phyloP scores from a whole-genome alignment of 2,329 filamentous ascomycete species.

The Dactylellina sp. region DNA sequence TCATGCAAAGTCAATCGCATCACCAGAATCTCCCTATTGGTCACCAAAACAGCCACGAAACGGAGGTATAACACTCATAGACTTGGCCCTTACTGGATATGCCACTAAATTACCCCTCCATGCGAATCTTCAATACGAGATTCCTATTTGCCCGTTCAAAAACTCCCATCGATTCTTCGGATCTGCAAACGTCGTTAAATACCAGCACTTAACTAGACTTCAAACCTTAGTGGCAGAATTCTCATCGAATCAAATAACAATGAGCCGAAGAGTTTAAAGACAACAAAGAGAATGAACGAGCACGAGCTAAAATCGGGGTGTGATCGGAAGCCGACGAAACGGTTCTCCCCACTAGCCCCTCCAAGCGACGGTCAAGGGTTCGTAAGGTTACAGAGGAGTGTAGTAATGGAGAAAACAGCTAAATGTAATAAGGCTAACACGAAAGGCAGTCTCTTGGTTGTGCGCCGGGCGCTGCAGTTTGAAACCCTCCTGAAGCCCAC shows the following conservation, averaged over 20 bases:
- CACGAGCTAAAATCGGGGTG: background rate
- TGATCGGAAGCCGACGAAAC: slow-evolving; percentile 22
- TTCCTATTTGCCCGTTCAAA: slow-evolving; percentile 31
- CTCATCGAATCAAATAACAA: slow-evolving; percentile 28
- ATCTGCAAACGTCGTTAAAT: slow-evolving; percentile 27
- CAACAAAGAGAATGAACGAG: background rate
- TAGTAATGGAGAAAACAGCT: slow-evolving; percentile 18
- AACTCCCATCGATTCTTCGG: slow-evolving; percentile 14
- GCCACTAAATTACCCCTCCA: slow-evolving; percentile 15
- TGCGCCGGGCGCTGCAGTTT: slow-evolving; percentile 1
- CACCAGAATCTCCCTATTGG: slow-evolving; percentile 17
- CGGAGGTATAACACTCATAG: slow-evolving; percentile 11
- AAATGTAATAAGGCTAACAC: slow-evolving; percentile 48
- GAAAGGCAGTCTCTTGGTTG: slow-evolving; percentile 43
- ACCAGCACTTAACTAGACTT: background rate
- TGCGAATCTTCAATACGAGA: background rate
- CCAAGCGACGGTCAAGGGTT: background rate
- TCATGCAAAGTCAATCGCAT: slow-evolving; percentile 3
- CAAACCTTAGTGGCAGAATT: background rate
- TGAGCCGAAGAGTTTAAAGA: slow-evolving; percentile 6
- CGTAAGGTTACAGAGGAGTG: slow-evolving; percentile 43
- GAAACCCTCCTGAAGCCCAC: slow-evolving; percentile 54
- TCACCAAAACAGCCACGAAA: slow-evolving; percentile 14
- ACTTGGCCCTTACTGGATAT: background rate
- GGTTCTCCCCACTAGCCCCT: slow-evolving; percentile 19